These are phyloP conservation scores for Multifurca ochricompacta DNA, from an alignment of 768 basidiomycete genomes.

Conservation along the genomic window DNA sequence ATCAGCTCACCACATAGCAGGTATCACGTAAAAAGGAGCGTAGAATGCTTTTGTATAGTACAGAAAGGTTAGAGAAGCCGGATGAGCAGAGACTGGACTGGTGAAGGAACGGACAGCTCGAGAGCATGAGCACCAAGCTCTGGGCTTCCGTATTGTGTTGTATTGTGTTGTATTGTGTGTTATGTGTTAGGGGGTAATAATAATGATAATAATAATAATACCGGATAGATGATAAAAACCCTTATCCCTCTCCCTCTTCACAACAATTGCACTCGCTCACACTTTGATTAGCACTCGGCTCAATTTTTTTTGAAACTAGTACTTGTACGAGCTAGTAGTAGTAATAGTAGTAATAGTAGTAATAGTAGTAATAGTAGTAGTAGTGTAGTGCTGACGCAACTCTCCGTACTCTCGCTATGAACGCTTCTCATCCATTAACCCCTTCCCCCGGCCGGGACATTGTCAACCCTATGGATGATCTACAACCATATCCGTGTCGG, in stretches of 20 bases:
- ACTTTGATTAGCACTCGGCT: not conserved
- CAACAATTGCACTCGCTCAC: constrained; percentile 12
- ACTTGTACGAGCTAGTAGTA: not conserved
- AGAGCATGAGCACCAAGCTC: not conserved
- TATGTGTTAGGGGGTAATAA: not conserved
- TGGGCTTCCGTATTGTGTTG: not conserved
- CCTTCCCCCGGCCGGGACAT: constrained; percentile 5
- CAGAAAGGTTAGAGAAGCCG: not conserved
- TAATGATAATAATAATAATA: not conserved
- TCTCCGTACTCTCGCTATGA: not conserved
- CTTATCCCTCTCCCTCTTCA: no score
- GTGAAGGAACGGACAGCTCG: not conserved
- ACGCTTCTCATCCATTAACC: constrained; percentile 1
- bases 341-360: no score
- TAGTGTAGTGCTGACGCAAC: not conserved
- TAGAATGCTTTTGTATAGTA: constrained; percentile 3
- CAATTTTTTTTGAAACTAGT: not conserved
- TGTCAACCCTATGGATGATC: constrained; percentile 9
- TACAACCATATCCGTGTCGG: constrained; percentile 5
- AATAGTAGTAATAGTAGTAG: no score
- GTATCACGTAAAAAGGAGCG: constrained; percentile 11
- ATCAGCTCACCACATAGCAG: constrained; percentile 17
- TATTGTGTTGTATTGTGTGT: no score
- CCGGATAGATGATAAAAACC: constrained; percentile 10
- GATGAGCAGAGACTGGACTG: not conserved